phyloP scores from a whole-genome alignment of 2,329 filamentous ascomycete genomes.

The Chrysosphaeria jannelii region DNA sequence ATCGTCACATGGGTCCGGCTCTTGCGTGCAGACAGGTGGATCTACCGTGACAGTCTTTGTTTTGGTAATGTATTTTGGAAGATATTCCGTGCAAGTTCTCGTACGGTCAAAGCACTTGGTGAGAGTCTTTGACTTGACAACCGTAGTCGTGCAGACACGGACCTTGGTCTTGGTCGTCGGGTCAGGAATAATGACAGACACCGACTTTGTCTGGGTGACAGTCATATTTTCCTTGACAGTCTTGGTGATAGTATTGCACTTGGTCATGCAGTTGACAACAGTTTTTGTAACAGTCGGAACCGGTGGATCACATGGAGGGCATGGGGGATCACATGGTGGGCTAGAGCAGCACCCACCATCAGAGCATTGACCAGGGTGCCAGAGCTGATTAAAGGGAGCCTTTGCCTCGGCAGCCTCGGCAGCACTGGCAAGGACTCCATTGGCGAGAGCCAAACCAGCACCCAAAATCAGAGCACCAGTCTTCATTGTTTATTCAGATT shows the following conservation, averaged over 20 bases:
- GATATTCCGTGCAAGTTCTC: conserved; percentile 2
- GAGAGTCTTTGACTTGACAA: conserved; percentile 2
- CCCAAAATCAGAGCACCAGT: not conserved
- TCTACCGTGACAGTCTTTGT: conserved; percentile 2
- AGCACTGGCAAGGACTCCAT: not conserved
- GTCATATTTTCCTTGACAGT: conserved; percentile 1
- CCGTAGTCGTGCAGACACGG: conserved; percentile 1
- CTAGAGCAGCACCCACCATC: not conserved
- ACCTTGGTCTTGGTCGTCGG: conserved; percentile 1
- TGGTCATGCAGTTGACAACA: not conserved
- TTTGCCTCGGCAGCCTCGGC: not conserved
- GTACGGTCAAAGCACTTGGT: conserved; percentile 3
- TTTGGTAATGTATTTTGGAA: conserved; percentile 2
- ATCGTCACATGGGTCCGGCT: not conserved
- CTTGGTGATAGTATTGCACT: conserved; percentile 1
- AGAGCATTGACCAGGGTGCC: not conserved
- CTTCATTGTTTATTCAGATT: not conserved
- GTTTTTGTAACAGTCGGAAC: not conserved
- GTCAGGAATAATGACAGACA: conserved; percentile 1
- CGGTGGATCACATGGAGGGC: not conserved
- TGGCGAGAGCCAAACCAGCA: not conserved
- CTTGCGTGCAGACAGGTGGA: not conserved
- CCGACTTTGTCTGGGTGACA: conserved; percentile 1
- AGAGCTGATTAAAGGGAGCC: too few species aligned
- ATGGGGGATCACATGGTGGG: too few species aligned